Percentiles rank a stretch among this genome's conserved stretches.
phyloP scores from a whole-genome alignment of 2,329 filamentous ascomycete genomes.

The Aspergillus tanneri region DNA sequence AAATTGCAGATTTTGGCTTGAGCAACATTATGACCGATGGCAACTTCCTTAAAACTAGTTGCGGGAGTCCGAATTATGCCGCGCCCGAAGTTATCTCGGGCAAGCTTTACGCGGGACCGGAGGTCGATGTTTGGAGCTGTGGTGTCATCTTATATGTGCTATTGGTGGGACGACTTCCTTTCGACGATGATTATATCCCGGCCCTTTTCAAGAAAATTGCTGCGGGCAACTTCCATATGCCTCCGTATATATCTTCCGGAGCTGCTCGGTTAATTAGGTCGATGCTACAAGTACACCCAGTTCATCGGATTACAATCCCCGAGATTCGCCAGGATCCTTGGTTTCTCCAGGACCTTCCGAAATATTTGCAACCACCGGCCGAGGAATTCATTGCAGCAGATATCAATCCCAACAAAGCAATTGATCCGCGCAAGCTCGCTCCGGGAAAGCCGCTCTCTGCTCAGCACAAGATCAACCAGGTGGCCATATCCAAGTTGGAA shows the following conservation, averaged over 20 bases:
- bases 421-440: constrained; percentile 77
- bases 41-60: constrained; percentile 98
- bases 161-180: constrained; percentile 71
- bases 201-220: constrained; percentile 97
- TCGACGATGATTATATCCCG: constrained; percentile 98
- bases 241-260: constrained; percentile 83
- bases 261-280: constrained; percentile 74
- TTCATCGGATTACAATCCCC: constrained; percentile 88
- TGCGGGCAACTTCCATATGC: constrained; percentile 87
- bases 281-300: constrained; percentile 93
- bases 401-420: constrained; percentile 89
- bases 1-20: constrained; percentile 97
- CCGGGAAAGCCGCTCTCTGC: constrained; percentile 74
- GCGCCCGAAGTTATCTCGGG: constrained; percentile 97
- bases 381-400: constrained; percentile 93
- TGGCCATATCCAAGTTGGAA: constrained; percentile 91
- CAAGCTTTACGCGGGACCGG: constrained; percentile 93
- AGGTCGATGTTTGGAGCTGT: constrained; percentile 84
- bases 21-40: constrained; percentile 99
- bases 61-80: constrained; percentile 96
- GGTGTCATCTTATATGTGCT: constrained; percentile 66
- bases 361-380: constrained; percentile 80
- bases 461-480: constrained; percentile 85
- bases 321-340: constrained; percentile 92
- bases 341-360: constrained; percentile 83